A percentile compares a stretch with the other conserved stretches of the same genome.
Evolutionary conservation across 441 rosid species (phyloP).

Genomic region (Cnidoscolus chayamansa): DNA sequence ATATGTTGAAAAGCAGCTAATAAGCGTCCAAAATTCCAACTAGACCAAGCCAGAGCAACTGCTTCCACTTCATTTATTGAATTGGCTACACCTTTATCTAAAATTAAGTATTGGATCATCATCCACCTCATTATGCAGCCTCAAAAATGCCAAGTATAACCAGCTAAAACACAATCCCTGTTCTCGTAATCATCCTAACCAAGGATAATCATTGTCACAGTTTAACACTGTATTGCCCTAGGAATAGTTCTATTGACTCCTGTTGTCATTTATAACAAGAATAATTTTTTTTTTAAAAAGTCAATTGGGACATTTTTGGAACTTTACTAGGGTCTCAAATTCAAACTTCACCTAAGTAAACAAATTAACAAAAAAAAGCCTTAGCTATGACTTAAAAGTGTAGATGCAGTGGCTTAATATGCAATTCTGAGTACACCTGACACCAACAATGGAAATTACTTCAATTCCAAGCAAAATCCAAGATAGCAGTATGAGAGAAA

Average conservation of each 20-base stretch:
- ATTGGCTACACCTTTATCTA: neutral
- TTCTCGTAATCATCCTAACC: neutral
- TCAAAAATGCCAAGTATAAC: neutral
- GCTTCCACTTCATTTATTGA: neutral
- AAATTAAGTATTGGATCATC: neutral
- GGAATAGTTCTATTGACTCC: neutral
- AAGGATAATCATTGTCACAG: neutral
- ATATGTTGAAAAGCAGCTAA: slow-evolving; percentile 4
- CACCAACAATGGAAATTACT: neutral
- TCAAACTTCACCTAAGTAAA: neutral
- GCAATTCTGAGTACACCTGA: neutral
- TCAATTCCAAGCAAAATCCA: neutral
- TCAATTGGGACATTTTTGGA: no score
- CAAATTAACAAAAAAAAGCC: neutral
- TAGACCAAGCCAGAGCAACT: neutral
- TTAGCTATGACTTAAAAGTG: neutral
- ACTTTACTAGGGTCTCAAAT: neutral
- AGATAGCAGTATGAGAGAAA: neutral
- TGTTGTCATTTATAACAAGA: no score
- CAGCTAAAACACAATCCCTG: neutral
- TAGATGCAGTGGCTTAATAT: neutral
- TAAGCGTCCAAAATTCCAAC: neutral
- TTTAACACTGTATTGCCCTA: neutral
- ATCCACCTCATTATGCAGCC: neutral
- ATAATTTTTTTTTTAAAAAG: no score